A percentile compares a stretch with the other conserved stretches of the same genome.
Evolutionary conservation across 768 basidiomycete genomes (phyloP).

Genomic region (Pleurotus cornucopiae): DNA sequence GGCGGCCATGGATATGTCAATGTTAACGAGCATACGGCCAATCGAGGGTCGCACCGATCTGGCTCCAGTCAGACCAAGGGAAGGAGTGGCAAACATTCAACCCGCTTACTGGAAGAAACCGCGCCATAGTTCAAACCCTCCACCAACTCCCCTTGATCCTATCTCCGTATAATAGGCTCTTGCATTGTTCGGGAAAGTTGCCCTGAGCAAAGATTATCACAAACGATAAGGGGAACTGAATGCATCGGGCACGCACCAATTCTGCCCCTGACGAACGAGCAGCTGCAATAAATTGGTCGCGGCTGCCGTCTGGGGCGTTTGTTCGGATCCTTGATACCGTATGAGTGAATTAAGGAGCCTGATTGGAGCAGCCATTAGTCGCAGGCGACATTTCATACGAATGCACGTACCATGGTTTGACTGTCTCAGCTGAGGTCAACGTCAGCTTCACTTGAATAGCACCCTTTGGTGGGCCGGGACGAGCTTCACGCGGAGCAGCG

Average conservation of each 20-base stretch:
- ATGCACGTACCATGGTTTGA: slow-evolving; percentile 29
- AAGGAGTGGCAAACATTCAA: background rate
- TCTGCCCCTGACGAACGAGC: slow-evolving; percentile 42
- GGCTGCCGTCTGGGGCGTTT: slow-evolving; percentile 22
- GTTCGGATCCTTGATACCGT: background rate
- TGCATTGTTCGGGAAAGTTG: slow-evolving; percentile 41
- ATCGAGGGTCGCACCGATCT: slow-evolving; percentile 45
- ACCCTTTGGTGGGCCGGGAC: slow-evolving; percentile 19
- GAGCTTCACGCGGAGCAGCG: no score
- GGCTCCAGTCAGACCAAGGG: background rate
- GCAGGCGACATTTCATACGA: background rate
- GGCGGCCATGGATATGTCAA: slow-evolving; percentile 42
- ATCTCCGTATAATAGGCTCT: slow-evolving; percentile 40
- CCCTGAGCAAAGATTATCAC: slow-evolving; percentile 14
- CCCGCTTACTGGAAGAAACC: slow-evolving; percentile 48
- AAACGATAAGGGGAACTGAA: background rate
- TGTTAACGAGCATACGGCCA: slow-evolving; percentile 35
- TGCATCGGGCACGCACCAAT: slow-evolving; percentile 29
- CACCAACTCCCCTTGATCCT: slow-evolving; percentile 16
- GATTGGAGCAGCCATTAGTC: background rate
- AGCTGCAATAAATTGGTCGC: slow-evolving; percentile 47
- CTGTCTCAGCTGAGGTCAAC: slow-evolving; percentile 31
- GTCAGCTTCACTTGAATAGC: slow-evolving; percentile 25
- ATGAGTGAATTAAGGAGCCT: slow-evolving; percentile 26
- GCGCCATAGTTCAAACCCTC: slow-evolving; percentile 39